These are phyloP conservation scores for Ballota nigra DNA, from an alignment of 257 asterid genomes.

Conservation along the genomic window DNA sequence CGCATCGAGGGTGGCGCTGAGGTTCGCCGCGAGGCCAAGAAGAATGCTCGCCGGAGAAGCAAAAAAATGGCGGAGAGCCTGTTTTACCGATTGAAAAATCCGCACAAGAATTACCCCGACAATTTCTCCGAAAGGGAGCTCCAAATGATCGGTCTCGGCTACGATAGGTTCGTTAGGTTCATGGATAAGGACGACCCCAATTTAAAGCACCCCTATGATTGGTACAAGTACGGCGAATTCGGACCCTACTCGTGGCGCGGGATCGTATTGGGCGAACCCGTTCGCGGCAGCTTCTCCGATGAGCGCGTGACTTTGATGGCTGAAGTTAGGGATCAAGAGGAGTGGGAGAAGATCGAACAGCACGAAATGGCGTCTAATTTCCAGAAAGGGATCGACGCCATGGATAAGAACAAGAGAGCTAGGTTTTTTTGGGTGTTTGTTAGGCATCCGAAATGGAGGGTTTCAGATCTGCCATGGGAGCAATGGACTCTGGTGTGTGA, in stretches of 20 bases:
- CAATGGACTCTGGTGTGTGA: constrained; percentile 95
- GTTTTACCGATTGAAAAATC: constrained; percentile 78
- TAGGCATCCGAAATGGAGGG: constrained; percentile 90
- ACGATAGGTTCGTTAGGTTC: constrained; percentile 86
- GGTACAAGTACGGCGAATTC: constrained; percentile 93
- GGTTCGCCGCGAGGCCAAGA: constrained; percentile 64
- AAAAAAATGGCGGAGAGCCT: constrained; percentile 69
- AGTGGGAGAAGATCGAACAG: constrained; percentile 96
- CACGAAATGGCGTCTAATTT: constrained; percentile 73
- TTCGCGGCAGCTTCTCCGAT: constrained; percentile 72
- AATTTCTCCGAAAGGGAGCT: constrained; percentile 83
- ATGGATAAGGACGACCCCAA: constrained; percentile 94
- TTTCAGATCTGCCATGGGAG: constrained; percentile 84
- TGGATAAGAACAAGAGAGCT: constrained; percentile 50
- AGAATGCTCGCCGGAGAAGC: constrained; percentile 67
- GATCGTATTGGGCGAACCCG: constrained; percentile 86
- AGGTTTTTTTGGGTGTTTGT: constrained; percentile 89
- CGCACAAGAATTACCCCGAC: constrained; percentile 76
- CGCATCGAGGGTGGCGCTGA: constrained; percentile 81
- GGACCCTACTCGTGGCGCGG: constrained; percentile 99
- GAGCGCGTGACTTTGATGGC: constrained; percentile 83
- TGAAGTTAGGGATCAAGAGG: constrained; percentile 75
- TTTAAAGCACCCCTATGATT: constrained; percentile 87
- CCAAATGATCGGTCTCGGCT: constrained; percentile 94
- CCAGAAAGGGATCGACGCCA: constrained; percentile 54